Base-by-base conservation (phyloP, 768 basidiomycete genomes). In the Lentinula boryana region DNA sequence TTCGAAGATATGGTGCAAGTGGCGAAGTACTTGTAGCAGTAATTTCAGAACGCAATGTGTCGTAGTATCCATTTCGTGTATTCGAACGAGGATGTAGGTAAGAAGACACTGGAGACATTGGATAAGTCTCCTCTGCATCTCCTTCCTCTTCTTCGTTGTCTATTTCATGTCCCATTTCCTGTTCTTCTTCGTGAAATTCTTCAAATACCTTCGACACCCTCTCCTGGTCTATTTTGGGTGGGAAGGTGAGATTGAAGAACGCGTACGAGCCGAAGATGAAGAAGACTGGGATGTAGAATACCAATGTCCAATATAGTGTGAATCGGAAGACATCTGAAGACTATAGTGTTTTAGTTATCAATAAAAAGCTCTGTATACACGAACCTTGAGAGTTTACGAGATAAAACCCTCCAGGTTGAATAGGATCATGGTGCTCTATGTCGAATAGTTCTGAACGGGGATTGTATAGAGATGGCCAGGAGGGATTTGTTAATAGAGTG, bases 381-480 rank as follows among this genome's bases (percentile, higher is more conserved):
- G 9, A 12, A 78, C 81, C 80, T 55, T 66, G 56, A 18, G 78
- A 72, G 63, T 71, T 68, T 61, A 74, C 71, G 15, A 84, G 72
- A 70, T 84, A 82, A 5, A 68, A 64, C 2, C 73, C 80, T n/a
- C 69, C 72, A 36, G 71, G 70, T 63, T 80, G 80, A 9, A 70
- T 71, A 6, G 80, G 72, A 41, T 68, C 66, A 10, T 68, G 66
- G 62, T 80, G 74, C 23, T 72, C 65, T 44, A 82, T 78, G 61
- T 76, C 69, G 23, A 80, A 69, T 15, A 82, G 74, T 64, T 84
- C 82, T n/a, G 80, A 50, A 18, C 78, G 75, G 18, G 79, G 81
- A 56, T 77, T 72, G 62, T 84, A 84, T 32, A 84, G 72, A 1
- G 80, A 80, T 4, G 82, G 81, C 82, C 82, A 82, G 44, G 73